phyloP scores from a whole-genome alignment of 192 early-diverging fungal genomes.

The Obelidium mucronatum region DNA sequence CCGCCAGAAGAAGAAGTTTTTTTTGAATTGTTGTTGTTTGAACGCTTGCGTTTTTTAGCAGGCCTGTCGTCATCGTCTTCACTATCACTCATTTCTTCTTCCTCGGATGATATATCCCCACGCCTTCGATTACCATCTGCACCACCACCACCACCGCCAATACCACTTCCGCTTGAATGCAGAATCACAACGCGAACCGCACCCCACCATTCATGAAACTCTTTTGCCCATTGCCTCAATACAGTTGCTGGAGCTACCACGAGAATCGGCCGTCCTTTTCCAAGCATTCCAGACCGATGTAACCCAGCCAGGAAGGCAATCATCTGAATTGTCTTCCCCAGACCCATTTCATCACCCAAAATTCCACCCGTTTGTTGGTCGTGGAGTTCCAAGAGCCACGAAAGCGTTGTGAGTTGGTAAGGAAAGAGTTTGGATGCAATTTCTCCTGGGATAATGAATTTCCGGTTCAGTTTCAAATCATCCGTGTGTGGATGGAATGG shows the following conservation, averaged over 20 bases:
- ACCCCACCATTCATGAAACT: slow-evolving; percentile 76
- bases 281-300: slow-evolving; percentile 67
- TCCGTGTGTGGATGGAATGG: not conserved
- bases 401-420: slow-evolving; percentile 86
- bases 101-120: slow-evolving; percentile 12
- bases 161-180: slow-evolving; percentile 84
- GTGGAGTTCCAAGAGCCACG: slow-evolving; percentile 92
- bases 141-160: slow-evolving; percentile 47
- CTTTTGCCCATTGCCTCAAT: slow-evolving; percentile 64
- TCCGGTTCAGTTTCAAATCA: not conserved
- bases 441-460: slow-evolving; percentile 75
- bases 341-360: slow-evolving; percentile 84
- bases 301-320: slow-evolving; percentile 84
- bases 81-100: slow-evolving; percentile 36
- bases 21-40: slow-evolving; percentile 25
- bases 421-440: slow-evolving; percentile 82
- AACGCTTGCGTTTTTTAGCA: not conserved
- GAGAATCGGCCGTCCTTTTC: slow-evolving; percentile 61
- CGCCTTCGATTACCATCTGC: slow-evolving; percentile 31
- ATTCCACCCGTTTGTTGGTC: slow-evolving; percentile 88
- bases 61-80: slow-evolving; percentile 37
- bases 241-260: slow-evolving; percentile 68
- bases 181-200: slow-evolving; percentile 87
- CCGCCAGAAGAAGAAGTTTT: slow-evolving; percentile 26
- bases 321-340: slow-evolving; percentile 95